These are phyloP conservation scores for Meyerozyma elateridarum DNA, from an alignment of 1,139 yeast genomes.

Conservation along the genomic window DNA sequence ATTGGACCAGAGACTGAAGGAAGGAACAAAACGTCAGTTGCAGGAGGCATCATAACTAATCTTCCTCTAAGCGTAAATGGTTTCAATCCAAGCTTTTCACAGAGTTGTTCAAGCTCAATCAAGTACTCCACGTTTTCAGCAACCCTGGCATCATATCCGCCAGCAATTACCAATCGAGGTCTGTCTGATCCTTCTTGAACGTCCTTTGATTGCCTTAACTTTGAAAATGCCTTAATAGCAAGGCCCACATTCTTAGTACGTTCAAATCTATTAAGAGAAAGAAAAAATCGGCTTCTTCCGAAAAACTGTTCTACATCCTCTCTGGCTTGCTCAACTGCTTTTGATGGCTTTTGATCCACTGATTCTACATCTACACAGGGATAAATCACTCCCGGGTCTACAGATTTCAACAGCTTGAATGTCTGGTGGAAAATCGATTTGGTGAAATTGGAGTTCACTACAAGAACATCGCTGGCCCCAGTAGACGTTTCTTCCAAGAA, in stretches of 20 bases:
- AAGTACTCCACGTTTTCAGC: conserved; percentile 73
- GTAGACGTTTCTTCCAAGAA: conserved; percentile 77
- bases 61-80: conserved; percentile 47
- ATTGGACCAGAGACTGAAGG: conserved; percentile 71
- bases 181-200: too few relatives aligned
- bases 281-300: conserved; percentile 37
- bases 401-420: conserved; percentile 40
- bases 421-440: conserved; percentile 61
- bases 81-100: conserved; percentile 41
- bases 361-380: conserved; percentile 68
- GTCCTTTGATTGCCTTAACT: conserved; percentile 23
- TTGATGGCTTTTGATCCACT: conserved; percentile 14
- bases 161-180: conserved; percentile 64
- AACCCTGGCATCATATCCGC: conserved; percentile 86
- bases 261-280: conserved; percentile 87
- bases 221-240: conserved; percentile 64
- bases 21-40: conserved; percentile 61
- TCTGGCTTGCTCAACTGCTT: conserved; percentile 14
- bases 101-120: conserved; percentile 49
- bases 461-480: conserved; percentile 67
- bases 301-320: conserved; percentile 33
- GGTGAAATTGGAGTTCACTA: conserved; percentile 87
- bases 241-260: conserved; percentile 75
- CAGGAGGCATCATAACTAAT: conserved; percentile 30
- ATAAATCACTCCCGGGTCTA: conserved; percentile 69